Conservation (phyloP, 2,329 filamentous ascomycete genomes). For the Colletotrichum kahawae region DNA sequence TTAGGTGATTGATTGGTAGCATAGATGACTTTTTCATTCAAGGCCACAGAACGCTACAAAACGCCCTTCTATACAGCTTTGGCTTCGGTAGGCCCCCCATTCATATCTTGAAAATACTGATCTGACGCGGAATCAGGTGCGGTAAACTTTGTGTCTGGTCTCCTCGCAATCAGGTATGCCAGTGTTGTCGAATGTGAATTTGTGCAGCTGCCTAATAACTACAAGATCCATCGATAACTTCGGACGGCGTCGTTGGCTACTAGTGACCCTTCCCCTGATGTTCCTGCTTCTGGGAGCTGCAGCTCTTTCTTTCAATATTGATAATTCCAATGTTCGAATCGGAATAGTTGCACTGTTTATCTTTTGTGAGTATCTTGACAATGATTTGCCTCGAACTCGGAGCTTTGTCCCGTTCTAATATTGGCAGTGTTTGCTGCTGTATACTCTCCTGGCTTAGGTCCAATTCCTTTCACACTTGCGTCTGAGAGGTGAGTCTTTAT, state of each 20-base stretch:
- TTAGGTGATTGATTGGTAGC: background rate
- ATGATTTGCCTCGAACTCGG: too few species aligned
- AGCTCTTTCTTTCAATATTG: background rate
- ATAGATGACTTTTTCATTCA: background rate
- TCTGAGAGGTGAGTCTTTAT: background rate
- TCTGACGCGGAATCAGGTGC: background rate
- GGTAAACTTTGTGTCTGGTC: background rate
- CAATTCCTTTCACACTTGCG: background rate
- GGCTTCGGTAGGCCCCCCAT: background rate
- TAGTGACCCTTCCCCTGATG: background rate
- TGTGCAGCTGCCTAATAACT: too few species aligned
- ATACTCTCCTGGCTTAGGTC: background rate
- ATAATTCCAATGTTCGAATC: accelerated
- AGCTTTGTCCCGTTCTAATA: background rate
- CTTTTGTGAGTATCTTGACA: background rate
- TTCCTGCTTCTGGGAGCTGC: background rate
- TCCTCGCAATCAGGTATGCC: background rate
- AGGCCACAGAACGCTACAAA: too few species aligned
- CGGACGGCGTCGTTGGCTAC: background rate
- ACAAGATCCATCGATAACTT: background rate
- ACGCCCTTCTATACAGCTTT: background rate
- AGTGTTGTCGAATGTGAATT: background rate
- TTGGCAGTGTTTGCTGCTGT: background rate
- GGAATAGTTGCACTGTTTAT: background rate
- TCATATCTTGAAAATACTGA: background rate